Evolutionary conservation across 768 basidiomycete species (phyloP).

Genomic region (Boletales sp.): DNA sequence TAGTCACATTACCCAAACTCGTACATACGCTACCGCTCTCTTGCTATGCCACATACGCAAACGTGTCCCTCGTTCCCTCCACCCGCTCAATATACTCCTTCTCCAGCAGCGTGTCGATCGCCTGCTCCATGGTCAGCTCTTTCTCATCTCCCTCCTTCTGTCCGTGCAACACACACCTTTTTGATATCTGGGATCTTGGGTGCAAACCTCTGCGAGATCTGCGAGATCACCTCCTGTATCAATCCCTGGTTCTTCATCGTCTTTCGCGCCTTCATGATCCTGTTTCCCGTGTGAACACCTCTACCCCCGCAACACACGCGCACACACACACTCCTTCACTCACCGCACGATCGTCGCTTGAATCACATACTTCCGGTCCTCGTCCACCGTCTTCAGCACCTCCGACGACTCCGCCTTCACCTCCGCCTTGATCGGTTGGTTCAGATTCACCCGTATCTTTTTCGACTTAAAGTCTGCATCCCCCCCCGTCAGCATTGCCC

Average conservation of each 20-base stretch:
- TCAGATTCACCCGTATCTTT: slow-evolving; percentile 90
- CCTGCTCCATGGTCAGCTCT: slow-evolving; percentile 39
- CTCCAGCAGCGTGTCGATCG: slow-evolving; percentile 88
- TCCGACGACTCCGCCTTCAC: slow-evolving; percentile 87
- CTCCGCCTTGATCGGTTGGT: slow-evolving; percentile 91
- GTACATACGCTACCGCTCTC: slow-evolving; percentile 10
- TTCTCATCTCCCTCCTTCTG: too few relatives aligned
- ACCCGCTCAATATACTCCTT: slow-evolving; percentile 98
- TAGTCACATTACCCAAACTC: background rate
- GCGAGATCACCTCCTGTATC: slow-evolving; percentile 87
- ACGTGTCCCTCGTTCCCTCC: slow-evolving; percentile 83
- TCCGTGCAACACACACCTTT: slow-evolving; percentile 50
- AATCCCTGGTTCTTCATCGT: slow-evolving; percentile 91
- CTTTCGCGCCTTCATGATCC: slow-evolving; percentile 95
- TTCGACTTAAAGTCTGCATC: slow-evolving; percentile 80
- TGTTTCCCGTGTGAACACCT: slow-evolving; percentile 20
- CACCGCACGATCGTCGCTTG: slow-evolving; percentile 90
- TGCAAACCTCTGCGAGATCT: slow-evolving; percentile 82
- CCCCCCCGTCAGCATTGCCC: too few relatives aligned
- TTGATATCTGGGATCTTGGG: slow-evolving; percentile 97
- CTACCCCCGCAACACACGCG: too few relatives aligned
- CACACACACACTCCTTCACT: background rate
- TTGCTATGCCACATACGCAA: slow-evolving; percentile 35
- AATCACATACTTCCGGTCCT: slow-evolving; percentile 95
- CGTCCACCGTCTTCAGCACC: slow-evolving; percentile 91